A percentile compares a stretch with the other conserved stretches of the same genome.
phyloP scores from a whole-genome alignment of 2,329 filamentous ascomycete genomes.

The Basipetospora chlamydospora region DNA sequence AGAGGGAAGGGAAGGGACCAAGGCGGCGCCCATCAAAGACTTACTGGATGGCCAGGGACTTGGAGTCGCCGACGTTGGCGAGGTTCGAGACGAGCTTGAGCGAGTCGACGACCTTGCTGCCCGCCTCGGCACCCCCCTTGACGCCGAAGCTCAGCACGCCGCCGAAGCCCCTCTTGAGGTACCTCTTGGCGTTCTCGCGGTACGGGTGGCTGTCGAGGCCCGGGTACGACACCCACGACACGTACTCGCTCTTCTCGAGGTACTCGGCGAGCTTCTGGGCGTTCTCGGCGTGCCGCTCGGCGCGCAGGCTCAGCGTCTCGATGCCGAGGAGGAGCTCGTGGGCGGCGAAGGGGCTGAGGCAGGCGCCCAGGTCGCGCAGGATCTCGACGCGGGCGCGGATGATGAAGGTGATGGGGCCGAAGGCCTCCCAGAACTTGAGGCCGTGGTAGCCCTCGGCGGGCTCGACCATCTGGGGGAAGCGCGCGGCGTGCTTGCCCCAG shows the following conservation, averaged over 20 bases:
- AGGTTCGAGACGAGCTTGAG: constrained; percentile 94
- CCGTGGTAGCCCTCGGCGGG: constrained; percentile 83
- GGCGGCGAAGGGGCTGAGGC: constrained; percentile 78
- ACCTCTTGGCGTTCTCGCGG: constrained; percentile 72
- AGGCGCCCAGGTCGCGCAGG: constrained; percentile 69
- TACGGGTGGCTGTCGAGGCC: constrained; percentile 71
- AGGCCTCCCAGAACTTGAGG: constrained; percentile 87
- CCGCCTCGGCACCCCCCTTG: constrained; percentile 72
- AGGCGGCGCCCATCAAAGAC: constrained; percentile 7
- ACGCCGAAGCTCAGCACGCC: constrained; percentile 89
- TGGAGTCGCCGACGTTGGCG: constrained; percentile 90
- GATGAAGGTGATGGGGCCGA: constrained; percentile 68
- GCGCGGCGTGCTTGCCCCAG: constrained; percentile 70
- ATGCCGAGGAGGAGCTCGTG: constrained; percentile 82
- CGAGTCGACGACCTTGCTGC: constrained; percentile 77
- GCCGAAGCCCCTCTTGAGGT: constrained; percentile 70
- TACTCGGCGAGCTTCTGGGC: constrained; percentile 66
- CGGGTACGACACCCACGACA: constrained; percentile 88
- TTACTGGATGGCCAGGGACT: constrained; percentile 78
- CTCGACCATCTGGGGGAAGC: constrained; percentile 89
- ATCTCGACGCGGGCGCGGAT: constrained; percentile 82
- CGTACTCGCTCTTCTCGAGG: constrained; percentile 69
- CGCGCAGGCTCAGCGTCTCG: constrained; percentile 78
- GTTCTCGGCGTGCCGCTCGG: constrained; percentile 77
- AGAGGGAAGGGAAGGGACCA: neutral